Evolutionary conservation across 352 stramenopile genomes (phyloP).

Genomic region (Peronospora belbahrii): DNA sequence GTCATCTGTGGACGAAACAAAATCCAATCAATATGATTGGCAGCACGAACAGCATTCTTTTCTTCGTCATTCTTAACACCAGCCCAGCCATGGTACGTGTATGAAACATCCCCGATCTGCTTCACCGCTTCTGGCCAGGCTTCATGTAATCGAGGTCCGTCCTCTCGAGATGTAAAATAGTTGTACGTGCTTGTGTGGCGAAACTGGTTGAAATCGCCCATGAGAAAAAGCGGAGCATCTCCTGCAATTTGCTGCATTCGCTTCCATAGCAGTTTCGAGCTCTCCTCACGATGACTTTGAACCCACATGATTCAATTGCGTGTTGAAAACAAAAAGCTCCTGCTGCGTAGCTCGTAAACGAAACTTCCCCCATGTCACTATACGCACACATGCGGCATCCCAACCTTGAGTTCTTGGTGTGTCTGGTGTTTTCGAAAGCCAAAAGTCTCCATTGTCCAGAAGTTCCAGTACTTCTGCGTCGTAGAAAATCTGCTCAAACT

Average conservation of each 20-base stretch:
- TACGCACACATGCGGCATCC: constrained; percentile 58
- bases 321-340: constrained; percentile 74
- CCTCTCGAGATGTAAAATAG: constrained; percentile 63
- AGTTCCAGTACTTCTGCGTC: constrained; percentile 43
- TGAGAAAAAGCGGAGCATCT: constrained; percentile 57
- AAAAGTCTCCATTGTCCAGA: constrained; percentile 63
- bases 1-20: constrained; percentile 76
- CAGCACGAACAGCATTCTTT: constrained; percentile 46
- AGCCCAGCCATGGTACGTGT: constrained; percentile 84
- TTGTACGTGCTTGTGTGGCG: constrained; percentile 72
- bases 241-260: constrained; percentile 55
- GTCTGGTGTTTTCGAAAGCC: constrained; percentile 67
- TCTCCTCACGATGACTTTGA: constrained; percentile 38
- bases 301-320: constrained; percentile 65
- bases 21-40: constrained; percentile 88
- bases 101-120: constrained; percentile 70
- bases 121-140: constrained; percentile 60
- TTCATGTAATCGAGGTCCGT: constrained; percentile 57
- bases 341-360: constrained; percentile 49
- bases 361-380: constrained; percentile 72
- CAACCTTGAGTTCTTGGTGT: constrained; percentile 45
- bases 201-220: constrained; percentile 85
- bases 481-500: constrained; percentile 83
- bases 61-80: constrained; percentile 79
- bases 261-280: constrained; percentile 51